Evolutionary conservation across 1,284 basidiomycete genomes (phyloP).

Genomic region (Pseudozyma tsukubaensis): DNA sequence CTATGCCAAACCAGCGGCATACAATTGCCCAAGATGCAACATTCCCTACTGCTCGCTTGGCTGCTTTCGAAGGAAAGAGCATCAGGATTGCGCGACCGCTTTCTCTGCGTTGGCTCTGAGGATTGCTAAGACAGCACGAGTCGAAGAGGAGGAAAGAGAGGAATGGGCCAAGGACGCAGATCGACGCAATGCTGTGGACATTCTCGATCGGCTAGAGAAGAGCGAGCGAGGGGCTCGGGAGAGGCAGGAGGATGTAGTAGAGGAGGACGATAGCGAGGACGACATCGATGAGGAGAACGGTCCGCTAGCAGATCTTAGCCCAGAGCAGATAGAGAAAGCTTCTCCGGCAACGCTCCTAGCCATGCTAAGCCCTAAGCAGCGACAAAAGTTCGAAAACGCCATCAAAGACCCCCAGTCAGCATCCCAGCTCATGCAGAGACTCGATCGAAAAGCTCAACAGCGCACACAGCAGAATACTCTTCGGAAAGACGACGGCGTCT

Average conservation of each 20-base stretch:
- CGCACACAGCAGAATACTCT: neutral
- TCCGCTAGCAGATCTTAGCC: constrained; percentile 3
- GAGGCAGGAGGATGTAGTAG: constrained; percentile 3
- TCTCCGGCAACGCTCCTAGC: constrained; percentile 42
- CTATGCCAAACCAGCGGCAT: constrained; percentile 36
- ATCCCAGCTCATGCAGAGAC: constrained; percentile 16
- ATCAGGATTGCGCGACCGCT: constrained; percentile 45
- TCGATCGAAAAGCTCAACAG: constrained; percentile 31
- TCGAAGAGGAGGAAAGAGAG: neutral
- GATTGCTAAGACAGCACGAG: constrained; percentile 1
- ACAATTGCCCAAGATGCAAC: constrained; percentile 62
- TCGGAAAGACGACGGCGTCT: neutral
- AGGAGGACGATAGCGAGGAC: constrained; percentile 11
- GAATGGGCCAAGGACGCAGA: constrained; percentile 20
- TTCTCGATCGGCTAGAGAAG: constrained; percentile 25
- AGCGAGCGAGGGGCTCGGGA: constrained; percentile 8
- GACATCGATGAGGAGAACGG: constrained; percentile 10
- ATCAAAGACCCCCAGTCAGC: constrained; percentile 32
- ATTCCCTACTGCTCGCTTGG: constrained; percentile 58
- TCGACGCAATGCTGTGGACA: constrained; percentile 31
- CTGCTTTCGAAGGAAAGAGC: constrained; percentile 51
- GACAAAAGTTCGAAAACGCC: constrained; percentile 35
- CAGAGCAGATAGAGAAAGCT: constrained; percentile 25
- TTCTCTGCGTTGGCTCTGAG: constrained; percentile 41
- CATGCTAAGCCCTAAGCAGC: constrained; percentile 46